Evolutionary conservation across 1,139 yeast genomes (phyloP).

Genomic region (Hyphopichia khmerensis): DNA sequence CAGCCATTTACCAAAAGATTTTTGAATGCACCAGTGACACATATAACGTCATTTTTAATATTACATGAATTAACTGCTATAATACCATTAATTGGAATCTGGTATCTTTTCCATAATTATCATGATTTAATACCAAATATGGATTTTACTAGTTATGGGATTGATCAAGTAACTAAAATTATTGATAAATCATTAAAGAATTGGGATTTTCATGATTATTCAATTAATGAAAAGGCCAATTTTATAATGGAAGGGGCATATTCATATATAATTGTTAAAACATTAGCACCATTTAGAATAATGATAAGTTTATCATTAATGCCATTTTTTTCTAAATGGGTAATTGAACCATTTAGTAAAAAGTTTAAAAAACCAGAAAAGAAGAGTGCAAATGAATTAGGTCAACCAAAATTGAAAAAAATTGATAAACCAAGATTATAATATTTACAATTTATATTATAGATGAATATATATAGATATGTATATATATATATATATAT

Average conservation of each 20-base stretch:
- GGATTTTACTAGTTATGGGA: constrained; percentile 66
- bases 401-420: constrained; percentile 12
- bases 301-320: constrained; percentile 56
- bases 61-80: constrained; percentile 88
- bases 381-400: constrained; percentile 4
- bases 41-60: constrained; percentile 69
- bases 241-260: constrained; percentile 82
- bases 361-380: constrained; percentile 15
- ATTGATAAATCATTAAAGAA: constrained; percentile 47
- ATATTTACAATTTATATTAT: not conserved
- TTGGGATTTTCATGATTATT: constrained; percentile 33
- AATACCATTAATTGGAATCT: constrained; percentile 70
- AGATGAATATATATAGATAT: constrained; percentile 32
- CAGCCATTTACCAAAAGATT: constrained; percentile 51
- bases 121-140: constrained; percentile 36
- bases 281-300: constrained; percentile 58
- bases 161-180: constrained; percentile 59
- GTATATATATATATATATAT: no score
- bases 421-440: constrained; percentile 34
- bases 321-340: constrained; percentile 65
- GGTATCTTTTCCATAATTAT: constrained; percentile 69
- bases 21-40: constrained; percentile 63
- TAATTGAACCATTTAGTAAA: constrained; percentile 50
- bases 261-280: constrained; percentile 78
- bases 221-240: constrained; percentile 53